Percentiles rank a stretch among this genome's conserved stretches.
These are phyloP conservation scores for Pseudonectria foliicola DNA, from an alignment of 2,329 filamentous ascomycete genomes.

Conservation along the genomic window DNA sequence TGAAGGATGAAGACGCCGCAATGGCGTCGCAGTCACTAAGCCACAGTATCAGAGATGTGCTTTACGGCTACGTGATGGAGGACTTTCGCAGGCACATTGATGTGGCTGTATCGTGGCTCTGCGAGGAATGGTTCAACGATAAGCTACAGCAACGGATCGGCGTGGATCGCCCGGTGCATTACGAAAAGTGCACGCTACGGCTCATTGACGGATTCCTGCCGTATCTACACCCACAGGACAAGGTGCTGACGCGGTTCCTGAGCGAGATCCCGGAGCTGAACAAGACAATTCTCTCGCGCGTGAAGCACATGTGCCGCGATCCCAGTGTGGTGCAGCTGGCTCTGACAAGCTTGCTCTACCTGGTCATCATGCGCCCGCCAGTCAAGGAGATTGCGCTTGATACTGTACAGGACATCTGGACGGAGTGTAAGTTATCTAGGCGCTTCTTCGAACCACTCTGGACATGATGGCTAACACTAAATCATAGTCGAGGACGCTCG, in stretches of 20 bases:
- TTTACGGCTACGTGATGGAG: conserved; percentile 82
- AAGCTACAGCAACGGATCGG: conserved; percentile 39
- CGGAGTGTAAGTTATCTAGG: conserved; percentile 46
- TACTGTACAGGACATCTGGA: conserved; percentile 60
- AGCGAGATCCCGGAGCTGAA: conserved; percentile 84
- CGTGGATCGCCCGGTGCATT: conserved; percentile 53
- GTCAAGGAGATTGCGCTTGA: conserved; percentile 57
- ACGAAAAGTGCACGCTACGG: conserved; percentile 70
- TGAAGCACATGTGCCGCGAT: conserved; percentile 61
- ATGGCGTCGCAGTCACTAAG: conserved; percentile 42
- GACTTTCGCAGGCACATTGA: conserved; percentile 89
- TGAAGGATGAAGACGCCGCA: conserved; percentile 51
- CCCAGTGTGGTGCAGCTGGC: conserved; percentile 57
- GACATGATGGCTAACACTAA: conserved; percentile 11
- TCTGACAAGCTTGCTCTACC: conserved; percentile 57
- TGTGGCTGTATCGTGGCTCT: conserved; percentile 86
- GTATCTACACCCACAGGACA: conserved; percentile 87
- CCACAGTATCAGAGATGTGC: conserved; percentile 67
- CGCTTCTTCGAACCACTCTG: too few relatives aligned
- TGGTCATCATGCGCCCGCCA: conserved; percentile 62
- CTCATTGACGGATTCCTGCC: conserved; percentile 85
- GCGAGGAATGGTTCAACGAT: conserved; percentile 97
- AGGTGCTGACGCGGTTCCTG: conserved; percentile 81
- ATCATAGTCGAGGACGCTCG: conserved; percentile 53
- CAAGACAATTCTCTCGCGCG: conserved; percentile 60